Base-by-base conservation (phyloP, 176 grass and related monocot species). In the bread wheat (Triticum aestivum) region DNA sequence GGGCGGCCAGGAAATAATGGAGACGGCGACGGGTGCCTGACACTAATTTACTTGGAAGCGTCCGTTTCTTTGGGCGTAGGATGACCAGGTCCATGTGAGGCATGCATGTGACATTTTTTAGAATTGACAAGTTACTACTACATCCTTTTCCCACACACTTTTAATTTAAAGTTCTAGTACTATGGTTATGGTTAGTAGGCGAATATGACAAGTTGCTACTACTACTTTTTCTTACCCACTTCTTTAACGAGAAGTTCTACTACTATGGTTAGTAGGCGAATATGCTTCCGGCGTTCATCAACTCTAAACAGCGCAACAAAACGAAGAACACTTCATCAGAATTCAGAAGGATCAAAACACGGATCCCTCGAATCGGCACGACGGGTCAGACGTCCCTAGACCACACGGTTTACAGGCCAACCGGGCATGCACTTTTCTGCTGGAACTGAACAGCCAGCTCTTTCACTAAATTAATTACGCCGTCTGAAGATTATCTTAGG, bases 61-160 rank as follows among this genome's bases (percentile, higher is more conserved):
- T 20, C 59, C 37, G 20, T 15, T 83, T 62, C 29, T 3, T 75
- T 21, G 2, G 32, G 24, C 47, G 20, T n/a, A 77, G 38, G 77
- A 65, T 81, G 69, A 33, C 52, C 38, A 33, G 35, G 68, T 63
- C 81, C 81, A 81, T 77, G 69, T 88, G 89, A 67, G 77, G 17
- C 89, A 70, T 81, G 85, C 89, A 70, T 81, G 89, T 90, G 47
- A 79, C 24, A 44, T 21, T 11, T 20, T 11, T 29, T 15, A 52
- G 23, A 83, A 8, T 9, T n/a, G 44, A 34, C 45, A 59, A 17
- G 17, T 21, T 59, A 59, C 54, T 58, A 39, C 9, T 49, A 29
- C 29, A 29, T 49, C 45, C 4, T 49, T 49, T 49, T 49, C 12
- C 45, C 42, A 44, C 42, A 44, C 42, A 9, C 41, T 11, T 87